Percentiles rank a stretch among this genome's conserved stretches.
Conservation (phyloP, 768 basidiomycete genomes). For the Boletus rufocinnamomeus region DNA sequence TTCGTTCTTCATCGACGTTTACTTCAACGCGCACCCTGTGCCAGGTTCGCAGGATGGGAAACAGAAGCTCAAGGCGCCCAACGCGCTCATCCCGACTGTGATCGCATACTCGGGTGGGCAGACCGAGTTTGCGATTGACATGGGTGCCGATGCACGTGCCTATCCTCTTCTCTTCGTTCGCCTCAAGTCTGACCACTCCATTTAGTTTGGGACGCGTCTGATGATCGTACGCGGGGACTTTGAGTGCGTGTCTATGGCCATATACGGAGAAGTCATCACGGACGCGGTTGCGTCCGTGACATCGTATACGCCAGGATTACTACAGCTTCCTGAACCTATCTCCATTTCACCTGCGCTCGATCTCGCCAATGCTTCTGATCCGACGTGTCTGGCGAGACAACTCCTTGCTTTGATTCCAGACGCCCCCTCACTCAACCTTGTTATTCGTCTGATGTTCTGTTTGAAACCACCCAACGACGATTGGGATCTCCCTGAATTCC, state of each 20-base stretch:
- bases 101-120: constrained; percentile 72
- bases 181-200: constrained; percentile 5
- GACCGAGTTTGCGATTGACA: constrained; percentile 65
- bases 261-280: constrained; percentile 54
- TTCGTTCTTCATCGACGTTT: constrained; percentile 72
- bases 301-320: constrained; percentile 44
- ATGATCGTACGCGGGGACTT: constrained; percentile 83
- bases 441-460: constrained; percentile 76
- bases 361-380: constrained; percentile 59
- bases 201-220: constrained; percentile 70
- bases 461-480: constrained; percentile 78
- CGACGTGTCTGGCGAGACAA: constrained; percentile 60
- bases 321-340: constrained; percentile 37
- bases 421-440: constrained; percentile 61
- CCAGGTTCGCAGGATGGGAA: constrained; percentile 45
- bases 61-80: constrained; percentile 63
- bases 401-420: constrained; percentile 63
- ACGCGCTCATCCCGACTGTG: constrained; percentile 70
- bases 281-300: constrained; percentile 41
- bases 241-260: constrained; percentile 45
- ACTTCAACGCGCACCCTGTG: constrained; percentile 69
- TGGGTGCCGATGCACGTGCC: constrained; percentile 63
- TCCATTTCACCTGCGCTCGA: constrained; percentile 57
- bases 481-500: constrained; percentile 76
- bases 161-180: background rate